Conservation (phyloP, 108 stramenopile genomes). For the Cyclotella kingstonii region DNA sequence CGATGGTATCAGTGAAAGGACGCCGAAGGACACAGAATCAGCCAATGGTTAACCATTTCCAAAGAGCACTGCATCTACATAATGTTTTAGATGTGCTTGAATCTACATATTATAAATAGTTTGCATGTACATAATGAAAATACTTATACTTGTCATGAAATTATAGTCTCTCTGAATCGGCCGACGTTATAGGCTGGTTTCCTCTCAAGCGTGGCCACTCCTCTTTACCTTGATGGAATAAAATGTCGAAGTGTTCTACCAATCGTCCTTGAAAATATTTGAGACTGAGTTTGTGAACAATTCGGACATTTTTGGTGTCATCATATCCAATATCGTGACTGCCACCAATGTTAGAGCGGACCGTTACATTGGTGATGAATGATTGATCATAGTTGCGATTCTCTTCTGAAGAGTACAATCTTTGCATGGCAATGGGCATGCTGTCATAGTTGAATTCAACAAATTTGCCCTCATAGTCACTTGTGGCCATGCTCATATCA, state of each 20-base stretch:
- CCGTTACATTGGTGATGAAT: background rate
- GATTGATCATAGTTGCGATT: background rate
- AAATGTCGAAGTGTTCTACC: conserved; percentile 12
- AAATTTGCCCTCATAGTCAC: background rate
- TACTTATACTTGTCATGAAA: background rate
- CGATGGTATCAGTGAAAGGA: too few species aligned
- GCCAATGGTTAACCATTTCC: too few species aligned
- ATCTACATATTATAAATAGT: background rate
- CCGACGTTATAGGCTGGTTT: background rate
- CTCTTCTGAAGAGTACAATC: background rate
- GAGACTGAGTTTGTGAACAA: background rate
- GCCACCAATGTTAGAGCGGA: background rate
- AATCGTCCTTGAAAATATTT: background rate
- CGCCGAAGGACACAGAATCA: too few species aligned
- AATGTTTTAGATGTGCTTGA: too few species aligned
- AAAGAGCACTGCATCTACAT: too few species aligned
- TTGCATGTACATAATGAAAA: background rate
- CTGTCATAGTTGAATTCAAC: background rate
- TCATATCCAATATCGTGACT: background rate
- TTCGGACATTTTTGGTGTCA: background rate
- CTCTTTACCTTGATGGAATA: background rate
- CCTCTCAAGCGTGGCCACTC: conserved; percentile 2
- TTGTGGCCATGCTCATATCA: conserved; percentile 3
- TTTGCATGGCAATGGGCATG: background rate
- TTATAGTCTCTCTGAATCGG: too few species aligned